phyloP scores from a whole-genome alignment of 2,329 filamentous ascomycete genomes.

The Geosmithia morbida region DNA sequence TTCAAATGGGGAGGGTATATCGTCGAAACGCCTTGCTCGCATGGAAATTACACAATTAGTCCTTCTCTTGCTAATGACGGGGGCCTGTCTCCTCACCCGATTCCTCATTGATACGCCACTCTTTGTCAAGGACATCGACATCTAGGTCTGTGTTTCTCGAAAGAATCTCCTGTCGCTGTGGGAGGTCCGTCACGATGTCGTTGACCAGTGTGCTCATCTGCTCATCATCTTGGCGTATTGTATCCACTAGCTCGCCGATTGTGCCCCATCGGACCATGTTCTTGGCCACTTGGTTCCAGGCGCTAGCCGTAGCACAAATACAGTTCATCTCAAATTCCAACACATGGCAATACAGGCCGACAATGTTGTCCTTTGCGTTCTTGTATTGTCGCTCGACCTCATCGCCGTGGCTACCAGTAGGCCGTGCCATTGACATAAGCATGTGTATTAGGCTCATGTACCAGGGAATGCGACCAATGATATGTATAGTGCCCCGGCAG shows the following conservation, averaged over 20 bases:
- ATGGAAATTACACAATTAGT: not conserved
- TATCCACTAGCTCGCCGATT: conserved; percentile 11
- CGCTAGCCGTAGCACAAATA: conserved; percentile 20
- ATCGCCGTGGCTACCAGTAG: conserved; percentile 7
- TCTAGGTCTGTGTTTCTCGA: conserved; percentile 1
- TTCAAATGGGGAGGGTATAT: too few species aligned
- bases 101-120: not conserved
- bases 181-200: conserved; percentile 2
- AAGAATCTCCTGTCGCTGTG: conserved; percentile 1
- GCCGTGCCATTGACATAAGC: conserved; percentile 7
- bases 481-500: conserved; percentile 13
- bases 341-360: conserved; percentile 14
- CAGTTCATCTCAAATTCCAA: conserved; percentile 25
- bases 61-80: not conserved
- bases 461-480: conserved; percentile 17
- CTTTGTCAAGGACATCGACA: conserved; percentile 1
- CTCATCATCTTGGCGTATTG: conserved; percentile 12
- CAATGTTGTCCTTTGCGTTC: conserved; percentile 8
- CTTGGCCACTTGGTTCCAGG: conserved; percentile 19
- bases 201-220: conserved; percentile 9
- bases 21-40: not conserved
- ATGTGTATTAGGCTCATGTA: conserved; percentile 17
- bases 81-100: not conserved
- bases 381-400: conserved; percentile 9
- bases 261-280: conserved; percentile 20